Base-by-base conservation (phyloP, 257 asterid species). In the Nyctanthes arbortristis region DNA sequence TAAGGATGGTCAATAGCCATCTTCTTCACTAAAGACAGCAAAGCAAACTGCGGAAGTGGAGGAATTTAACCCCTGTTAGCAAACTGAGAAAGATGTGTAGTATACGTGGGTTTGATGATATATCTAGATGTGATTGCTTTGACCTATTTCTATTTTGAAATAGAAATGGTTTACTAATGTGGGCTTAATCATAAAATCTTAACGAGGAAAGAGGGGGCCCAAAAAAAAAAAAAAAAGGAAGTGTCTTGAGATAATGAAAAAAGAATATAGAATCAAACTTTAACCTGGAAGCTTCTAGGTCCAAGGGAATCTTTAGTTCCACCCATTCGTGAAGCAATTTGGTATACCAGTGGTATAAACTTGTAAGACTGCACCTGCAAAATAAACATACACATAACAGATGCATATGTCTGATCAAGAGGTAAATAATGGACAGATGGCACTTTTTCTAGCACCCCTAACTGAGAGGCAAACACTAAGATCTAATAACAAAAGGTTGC, bases 271-370 rank as follows among this genome's bases (percentile, higher is more conserved):
- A 34, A 69, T 58, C 45, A 63, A 73, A 70, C 39, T 63, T 5
- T 28, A 73, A 93, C 98, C 97, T 93, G 97, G 82, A 93, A 90
- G 65, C 80, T 90, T 63, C 82, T 82, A 77, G 90, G 89, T 33
- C 91, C 96, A 55, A 54, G 84, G 55, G 87, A 72, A 64, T 87
- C 96, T 80, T 83, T 91, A 65, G 88, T 58, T 76, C 96, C 83
- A 65, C 99, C 96, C 88, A 93, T 79, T 68, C 99, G 83, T 67
- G 97, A 93, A 27, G 99, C 99, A 78, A 91, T 93, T 89, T 93
- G 99, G 81, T 93, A 93, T 34, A 86, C 96, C 84, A 93, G 73
- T 75, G 79, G 89, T 71, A 93, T 77, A 83, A 93, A 93, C 83
- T 93, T 93, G 78, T 89, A 85, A 62, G 97, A 93, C 73, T 86